phyloP scores from a whole-genome alignment of 169 alveolate species.

The Theileria orientalis region DNA sequence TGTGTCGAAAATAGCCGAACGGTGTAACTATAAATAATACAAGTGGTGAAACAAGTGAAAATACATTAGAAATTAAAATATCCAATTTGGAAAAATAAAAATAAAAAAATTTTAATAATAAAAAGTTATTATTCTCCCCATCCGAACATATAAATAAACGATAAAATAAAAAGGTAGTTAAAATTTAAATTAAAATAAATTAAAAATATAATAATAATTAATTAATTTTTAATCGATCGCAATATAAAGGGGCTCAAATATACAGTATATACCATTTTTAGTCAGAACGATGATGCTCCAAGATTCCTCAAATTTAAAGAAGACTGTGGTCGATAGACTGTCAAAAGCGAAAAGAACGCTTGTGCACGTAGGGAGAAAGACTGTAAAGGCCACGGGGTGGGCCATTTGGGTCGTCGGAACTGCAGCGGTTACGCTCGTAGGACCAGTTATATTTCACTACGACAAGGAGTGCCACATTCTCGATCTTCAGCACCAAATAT shows the following conservation, averaged over 20 bases:
- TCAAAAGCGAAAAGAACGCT: conserved; percentile 29
- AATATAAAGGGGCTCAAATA: too few species aligned
- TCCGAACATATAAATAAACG: too few species aligned
- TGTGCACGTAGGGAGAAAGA: conserved; percentile 31
- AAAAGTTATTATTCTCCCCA: too few species aligned
- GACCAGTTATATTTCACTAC: conserved; percentile 79
- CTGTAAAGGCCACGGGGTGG: conserved; percentile 73
- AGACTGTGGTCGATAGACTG: conserved; percentile 2
- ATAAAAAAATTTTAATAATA: too few species aligned
- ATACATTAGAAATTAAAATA: not conserved
- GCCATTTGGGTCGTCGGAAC: conserved; percentile 77
- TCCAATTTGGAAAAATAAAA: too few species aligned
- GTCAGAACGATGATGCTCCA: not conserved
- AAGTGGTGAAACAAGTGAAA: not conserved
- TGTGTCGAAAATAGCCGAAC: not conserved
- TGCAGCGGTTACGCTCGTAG: conserved; percentile 72
- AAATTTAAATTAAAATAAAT: too few species aligned
- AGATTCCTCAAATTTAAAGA: conserved; percentile 10
- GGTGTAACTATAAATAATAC: not conserved
- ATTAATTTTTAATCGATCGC: too few species aligned
- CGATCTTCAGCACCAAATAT: conserved; percentile 76
- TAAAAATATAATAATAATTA: too few species aligned
- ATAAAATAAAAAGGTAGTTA: too few species aligned
- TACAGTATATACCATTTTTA: not conserved
- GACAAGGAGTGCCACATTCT: conserved; percentile 77